Evolutionary conservation across 306 rosid genomes (phyloP).

Genomic region (Lathyrus tuberosus): DNA sequence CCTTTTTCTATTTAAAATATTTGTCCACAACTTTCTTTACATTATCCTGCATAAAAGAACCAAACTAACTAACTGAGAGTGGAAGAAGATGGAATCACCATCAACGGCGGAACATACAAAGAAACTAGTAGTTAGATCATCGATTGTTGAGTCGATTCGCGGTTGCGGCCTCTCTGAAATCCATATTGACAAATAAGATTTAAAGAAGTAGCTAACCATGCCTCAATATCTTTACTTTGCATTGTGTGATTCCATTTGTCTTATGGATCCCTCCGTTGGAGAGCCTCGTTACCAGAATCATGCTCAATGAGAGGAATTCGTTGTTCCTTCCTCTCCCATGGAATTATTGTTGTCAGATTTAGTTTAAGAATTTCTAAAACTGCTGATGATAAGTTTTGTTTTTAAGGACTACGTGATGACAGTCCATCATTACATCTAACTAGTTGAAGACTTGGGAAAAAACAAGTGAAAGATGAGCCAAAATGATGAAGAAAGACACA

Average conservation of each 20-base stretch:
- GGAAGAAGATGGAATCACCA: constrained; percentile 45
- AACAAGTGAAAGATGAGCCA: too few relatives aligned
- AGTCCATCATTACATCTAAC: too few relatives aligned
- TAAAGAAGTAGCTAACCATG: too few relatives aligned
- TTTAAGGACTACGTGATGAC: constrained; percentile 27
- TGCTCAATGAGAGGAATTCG: constrained; percentile 29
- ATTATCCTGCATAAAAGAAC: constrained; percentile 13
- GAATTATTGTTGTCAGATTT: constrained; percentile 22
- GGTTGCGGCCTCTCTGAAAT: constrained; percentile 71
- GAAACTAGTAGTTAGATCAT: constrained; percentile 53
- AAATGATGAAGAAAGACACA: too few relatives aligned
- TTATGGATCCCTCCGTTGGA: constrained; percentile 65
- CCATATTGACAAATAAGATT: constrained; percentile 75
- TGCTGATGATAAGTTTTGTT: background rate
- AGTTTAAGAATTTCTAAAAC: background rate
- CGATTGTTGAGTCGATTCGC: constrained; percentile 66
- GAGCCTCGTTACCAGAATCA: constrained; percentile 47
- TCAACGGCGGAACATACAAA: constrained; percentile 46
- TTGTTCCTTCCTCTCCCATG: constrained; percentile 54
- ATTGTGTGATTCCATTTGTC: constrained; percentile 81
- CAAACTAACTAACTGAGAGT: background rate
- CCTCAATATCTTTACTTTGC: too few relatives aligned
- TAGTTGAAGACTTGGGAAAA: too few relatives aligned
- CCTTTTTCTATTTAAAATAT: background rate
- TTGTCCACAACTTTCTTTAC: constrained; percentile 1